A percentile compares a stretch with the other conserved stretches of the same genome.
These are phyloP conservation scores for Apiotrichum sp. DNA, from an alignment of 1,284 basidiomycete genomes.

Conservation along the genomic window DNA sequence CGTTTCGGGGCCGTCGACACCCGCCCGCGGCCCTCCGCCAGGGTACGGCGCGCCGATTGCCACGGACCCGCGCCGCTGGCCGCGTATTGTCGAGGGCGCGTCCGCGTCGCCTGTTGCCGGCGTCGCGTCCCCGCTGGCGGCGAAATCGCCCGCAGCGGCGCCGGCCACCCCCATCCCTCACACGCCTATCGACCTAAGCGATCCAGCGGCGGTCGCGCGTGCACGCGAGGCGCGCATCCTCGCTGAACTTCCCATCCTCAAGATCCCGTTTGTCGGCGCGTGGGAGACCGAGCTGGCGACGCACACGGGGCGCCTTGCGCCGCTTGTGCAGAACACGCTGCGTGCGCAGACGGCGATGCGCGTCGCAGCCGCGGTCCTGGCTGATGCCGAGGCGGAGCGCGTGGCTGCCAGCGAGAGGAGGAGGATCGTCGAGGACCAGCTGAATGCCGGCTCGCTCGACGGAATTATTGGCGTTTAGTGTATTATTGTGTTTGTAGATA, in stretches of 20 bases:
- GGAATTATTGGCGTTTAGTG: conserved; percentile 16
- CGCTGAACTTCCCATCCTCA: conserved; percentile 29
- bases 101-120: not conserved
- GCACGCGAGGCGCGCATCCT: conserved; percentile 27
- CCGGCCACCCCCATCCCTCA: not conserved
- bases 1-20: not conserved
- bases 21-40: conserved; percentile 1
- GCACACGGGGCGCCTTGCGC: conserved; percentile 19
- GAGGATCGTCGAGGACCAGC: conserved; percentile 26
- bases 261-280: conserved; percentile 22
- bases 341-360: conserved; percentile 24
- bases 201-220: conserved; percentile 18
- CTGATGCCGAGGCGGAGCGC: conserved; percentile 41
- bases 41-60: not conserved
- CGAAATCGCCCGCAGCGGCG: not conserved
- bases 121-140: conserved; percentile 3
- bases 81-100: not conserved
- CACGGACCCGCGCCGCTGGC: not conserved
- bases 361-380: conserved; percentile 29
- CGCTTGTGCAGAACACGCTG: conserved; percentile 17
- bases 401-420: conserved; percentile 31
- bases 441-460: conserved; percentile 21
- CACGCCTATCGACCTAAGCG: not conserved
- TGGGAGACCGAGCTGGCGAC: conserved; percentile 35
- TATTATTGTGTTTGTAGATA: not conserved